Percentiles rank a stretch among this genome's conserved stretches.
Evolutionary conservation across 2,329 filamentous ascomycete species (phyloP).

Genomic region (Alternaria brassicicola): DNA sequence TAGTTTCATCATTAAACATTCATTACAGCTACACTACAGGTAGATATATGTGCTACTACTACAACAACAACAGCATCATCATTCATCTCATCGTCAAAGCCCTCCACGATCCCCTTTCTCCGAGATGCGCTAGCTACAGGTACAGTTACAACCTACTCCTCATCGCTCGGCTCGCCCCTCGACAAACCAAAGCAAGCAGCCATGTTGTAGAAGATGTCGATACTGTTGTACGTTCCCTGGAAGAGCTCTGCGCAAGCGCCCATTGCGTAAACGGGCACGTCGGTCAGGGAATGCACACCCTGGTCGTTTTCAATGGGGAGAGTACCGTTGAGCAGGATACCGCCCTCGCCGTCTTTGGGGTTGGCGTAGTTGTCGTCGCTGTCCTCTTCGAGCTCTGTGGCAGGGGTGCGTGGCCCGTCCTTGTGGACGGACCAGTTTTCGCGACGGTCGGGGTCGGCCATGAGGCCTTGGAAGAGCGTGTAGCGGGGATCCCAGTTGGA

Average conservation of each 20-base stretch:
- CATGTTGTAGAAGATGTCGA: slow-evolving; percentile 78
- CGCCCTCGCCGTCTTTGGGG: slow-evolving; percentile 67
- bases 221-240: slow-evolving; percentile 70
- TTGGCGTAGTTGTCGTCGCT: slow-evolving; percentile 69
- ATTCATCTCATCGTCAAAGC: neutral
- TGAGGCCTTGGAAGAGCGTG: slow-evolving; percentile 74
- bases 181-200: slow-evolving; percentile 66
- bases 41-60: neutral
- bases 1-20: slow-evolving; percentile 4
- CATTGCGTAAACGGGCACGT: slow-evolving; percentile 69
- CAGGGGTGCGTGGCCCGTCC: slow-evolving; percentile 67
- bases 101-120: neutral
- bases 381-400: slow-evolving; percentile 58
- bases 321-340: slow-evolving; percentile 78
- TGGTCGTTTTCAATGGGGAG: slow-evolving; percentile 66
- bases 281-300: slow-evolving; percentile 54
- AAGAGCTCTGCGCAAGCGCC: slow-evolving; percentile 81
- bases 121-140: neutral
- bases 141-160: neutral
- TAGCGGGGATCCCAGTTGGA: slow-evolving; percentile 85
- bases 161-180: neutral
- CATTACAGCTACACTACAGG: slow-evolving; percentile 4
- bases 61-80: neutral
- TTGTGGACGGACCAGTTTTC: slow-evolving; percentile 78
- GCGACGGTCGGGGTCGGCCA: slow-evolving; percentile 73